Evolutionary conservation across 176 grass and related monocot genomes (phyloP), one percentile per base, ranked within the genome.

Genomic region (Carex littledalei): DNA sequence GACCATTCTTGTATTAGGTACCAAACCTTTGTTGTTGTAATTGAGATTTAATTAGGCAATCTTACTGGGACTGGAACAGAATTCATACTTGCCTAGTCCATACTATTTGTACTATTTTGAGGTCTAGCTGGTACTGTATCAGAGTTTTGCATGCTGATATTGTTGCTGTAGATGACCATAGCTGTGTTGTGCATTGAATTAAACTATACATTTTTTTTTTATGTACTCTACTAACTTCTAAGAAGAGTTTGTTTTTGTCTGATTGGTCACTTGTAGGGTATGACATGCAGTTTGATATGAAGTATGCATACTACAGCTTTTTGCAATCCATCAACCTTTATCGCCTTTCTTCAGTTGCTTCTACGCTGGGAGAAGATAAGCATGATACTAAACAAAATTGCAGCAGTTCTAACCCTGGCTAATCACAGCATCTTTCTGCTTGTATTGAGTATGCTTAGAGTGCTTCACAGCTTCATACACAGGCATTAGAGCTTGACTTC

Each of bases 251-350:
- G 16, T 88, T 60, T 65, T 18, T 32, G 5, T 34, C 69, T 66
- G 56, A 34, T 76, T 86, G 17, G 12, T 66, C 29, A 5, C 21
- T 41, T 76, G 49, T 81, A 88, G 89, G 95, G 95, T 98, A 95
- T 76, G 95, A 98, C 50, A 98, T 95, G 95, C 89, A 92, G 60
- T 98, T 98, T 79, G 96, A 98, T 84, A 93, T 98, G 56, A 98
- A 95, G 79, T 98, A 94, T 86, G 93, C 96, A 53, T 98, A 94
- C 87, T 95, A 92, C 78, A 98, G 91, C 86, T 91, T 95, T 86
- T 72, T 98, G 76, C 85, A 88, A 67, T 92, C 93, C 17, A 83
- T 83, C 63, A 63, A 68, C 13, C 37, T 83, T 32, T 31, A 45
- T 67, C 15, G 61, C 34, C 21, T 53, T 10, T 32, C 37, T 32